Evolutionary conservation across 768 basidiomycete species (phyloP).

Genomic region (Fibroporia radiculosa): DNA sequence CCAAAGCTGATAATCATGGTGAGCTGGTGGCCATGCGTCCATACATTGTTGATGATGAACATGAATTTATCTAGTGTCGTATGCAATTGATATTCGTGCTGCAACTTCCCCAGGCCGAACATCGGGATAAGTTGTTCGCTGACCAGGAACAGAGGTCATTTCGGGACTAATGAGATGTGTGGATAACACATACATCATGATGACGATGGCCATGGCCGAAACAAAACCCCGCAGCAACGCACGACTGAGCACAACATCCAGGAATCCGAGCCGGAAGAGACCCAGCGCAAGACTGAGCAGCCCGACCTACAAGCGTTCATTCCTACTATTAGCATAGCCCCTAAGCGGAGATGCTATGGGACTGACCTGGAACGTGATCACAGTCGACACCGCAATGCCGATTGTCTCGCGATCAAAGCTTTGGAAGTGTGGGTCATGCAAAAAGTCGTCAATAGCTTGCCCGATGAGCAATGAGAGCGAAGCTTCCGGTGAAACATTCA

Average conservation of each 20-base stretch:
- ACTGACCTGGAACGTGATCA: slow-evolving; percentile 76
- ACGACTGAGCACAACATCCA: slow-evolving; percentile 88
- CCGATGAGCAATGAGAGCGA: slow-evolving; percentile 82
- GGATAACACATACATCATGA: slow-evolving; percentile 55
- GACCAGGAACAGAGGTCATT: slow-evolving; percentile 3
- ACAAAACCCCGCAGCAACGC: slow-evolving; percentile 86
- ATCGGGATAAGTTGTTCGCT: slow-evolving; percentile 87
- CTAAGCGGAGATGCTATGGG: neutral
- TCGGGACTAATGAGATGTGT: neutral
- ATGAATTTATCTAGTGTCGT: slow-evolving; percentile 69
- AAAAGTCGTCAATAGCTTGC: slow-evolving; percentile 70
- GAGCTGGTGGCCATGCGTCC: slow-evolving; percentile 48
- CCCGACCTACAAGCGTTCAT: slow-evolving; percentile 47
- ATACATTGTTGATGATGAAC: slow-evolving; percentile 60
- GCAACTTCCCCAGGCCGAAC: slow-evolving; percentile 65
- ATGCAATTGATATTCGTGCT: slow-evolving; percentile 48
- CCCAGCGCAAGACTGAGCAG: slow-evolving; percentile 81
- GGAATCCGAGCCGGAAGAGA: slow-evolving; percentile 82
- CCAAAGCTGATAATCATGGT: slow-evolving; percentile 74
- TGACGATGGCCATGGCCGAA: slow-evolving; percentile 77
- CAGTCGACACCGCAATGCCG: slow-evolving; percentile 64
- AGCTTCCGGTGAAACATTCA: slow-evolving; percentile 86
- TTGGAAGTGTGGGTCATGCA: slow-evolving; percentile 27
- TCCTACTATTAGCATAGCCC: neutral
- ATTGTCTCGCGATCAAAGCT: slow-evolving; percentile 40